Base-by-base conservation (phyloP, 192 early-diverging fungal genomes). In the Lobosporangium transversale region DNA sequence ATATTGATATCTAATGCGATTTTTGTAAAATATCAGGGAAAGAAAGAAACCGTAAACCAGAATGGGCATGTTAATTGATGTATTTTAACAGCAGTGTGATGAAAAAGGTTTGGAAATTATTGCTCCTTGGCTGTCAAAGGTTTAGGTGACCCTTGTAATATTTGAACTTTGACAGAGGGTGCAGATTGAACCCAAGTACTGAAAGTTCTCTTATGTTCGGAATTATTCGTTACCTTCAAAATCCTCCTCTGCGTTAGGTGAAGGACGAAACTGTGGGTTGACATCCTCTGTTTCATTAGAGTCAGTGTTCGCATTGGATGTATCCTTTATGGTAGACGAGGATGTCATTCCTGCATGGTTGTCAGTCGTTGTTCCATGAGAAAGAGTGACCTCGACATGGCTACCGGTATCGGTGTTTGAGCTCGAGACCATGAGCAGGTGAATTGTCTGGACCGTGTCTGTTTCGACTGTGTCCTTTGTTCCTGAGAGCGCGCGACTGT, bases 1-100 rank as follows among this genome's bases (percentile, higher is more conserved):
- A 94, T 67, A 30, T 66, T 85, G 8, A 79, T 74, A 26, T 68
- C 81, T 82, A 81, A 55, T 43, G 10, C 11, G 24, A 31, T 20
- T 21, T 9, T 10, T 27, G 30, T 0, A 27, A 29, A 17, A 1
- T 54, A 54, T 7, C 14, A 54, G 4, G 35, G 18, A 54, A 10
- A 23, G 20, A 9, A 49, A n/a, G 17, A 52, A 24, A 17, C 6
- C 6, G 50, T 52, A 29, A 52, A 12, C 4, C 21, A 29, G 50
- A 45, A n/a, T n/a, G n/a, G 15, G 4, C 7, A 42, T 42, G 44
- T 20, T 45, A 45, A 45, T 45, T 15, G 21, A 15, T 14, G 44
- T 14, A 40, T 40, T 42, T 42, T 42, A 17, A 42, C 17, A 42
- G 17, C 40, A 42, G 40, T n/a, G n/a, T n/a, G n/a, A n/a, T n/a